These are phyloP conservation scores for Tilletia walkeri DNA, from an alignment of 1,284 basidiomycete species.

Conservation along the genomic window DNA sequence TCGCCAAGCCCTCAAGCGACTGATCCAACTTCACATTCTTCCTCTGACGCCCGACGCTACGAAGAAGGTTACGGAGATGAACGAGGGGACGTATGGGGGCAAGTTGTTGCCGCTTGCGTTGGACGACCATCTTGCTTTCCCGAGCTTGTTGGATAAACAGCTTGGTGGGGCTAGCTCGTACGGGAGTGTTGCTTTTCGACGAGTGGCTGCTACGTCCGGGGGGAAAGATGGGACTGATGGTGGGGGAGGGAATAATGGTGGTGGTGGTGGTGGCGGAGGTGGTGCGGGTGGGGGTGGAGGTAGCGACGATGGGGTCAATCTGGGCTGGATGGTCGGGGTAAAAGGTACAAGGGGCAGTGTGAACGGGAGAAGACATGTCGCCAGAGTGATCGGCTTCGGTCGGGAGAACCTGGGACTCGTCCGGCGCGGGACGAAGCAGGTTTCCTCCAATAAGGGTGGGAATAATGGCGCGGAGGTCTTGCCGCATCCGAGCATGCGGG, in stretches of 20 bases:
- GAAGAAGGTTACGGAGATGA: conserved; percentile 24
- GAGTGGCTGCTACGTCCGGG: conserved; percentile 19
- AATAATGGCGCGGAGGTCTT: background rate
- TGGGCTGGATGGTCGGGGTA: conserved; percentile 78
- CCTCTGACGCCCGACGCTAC: conserved; percentile 60
- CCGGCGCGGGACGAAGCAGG: conserved; percentile 35
- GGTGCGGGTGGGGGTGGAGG: background rate
- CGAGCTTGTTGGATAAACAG: conserved; percentile 40
- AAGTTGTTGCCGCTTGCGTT: conserved; percentile 30
- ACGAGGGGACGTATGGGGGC: conserved; percentile 26
- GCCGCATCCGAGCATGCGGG: background rate
- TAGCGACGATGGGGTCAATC: conserved; percentile 52
- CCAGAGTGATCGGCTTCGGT: conserved; percentile 75
- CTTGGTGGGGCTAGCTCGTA: conserved; percentile 39
- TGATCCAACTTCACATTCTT: conserved; percentile 87
- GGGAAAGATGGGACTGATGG: conserved; percentile 12
- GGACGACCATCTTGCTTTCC: conserved; percentile 31
- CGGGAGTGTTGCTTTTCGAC: conserved; percentile 43
- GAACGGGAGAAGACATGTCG: conserved; percentile 67
- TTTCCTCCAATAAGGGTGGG: too few species aligned
- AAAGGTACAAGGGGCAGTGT: conserved; percentile 76
- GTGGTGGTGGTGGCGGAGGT: background rate
- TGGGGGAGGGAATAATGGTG: background rate
- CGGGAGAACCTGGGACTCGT: conserved; percentile 64
- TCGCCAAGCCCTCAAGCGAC: conserved; percentile 61